Base-by-base conservation (phyloP, 1,139 yeast genomes). In the Suhomyces maxii region DNA sequence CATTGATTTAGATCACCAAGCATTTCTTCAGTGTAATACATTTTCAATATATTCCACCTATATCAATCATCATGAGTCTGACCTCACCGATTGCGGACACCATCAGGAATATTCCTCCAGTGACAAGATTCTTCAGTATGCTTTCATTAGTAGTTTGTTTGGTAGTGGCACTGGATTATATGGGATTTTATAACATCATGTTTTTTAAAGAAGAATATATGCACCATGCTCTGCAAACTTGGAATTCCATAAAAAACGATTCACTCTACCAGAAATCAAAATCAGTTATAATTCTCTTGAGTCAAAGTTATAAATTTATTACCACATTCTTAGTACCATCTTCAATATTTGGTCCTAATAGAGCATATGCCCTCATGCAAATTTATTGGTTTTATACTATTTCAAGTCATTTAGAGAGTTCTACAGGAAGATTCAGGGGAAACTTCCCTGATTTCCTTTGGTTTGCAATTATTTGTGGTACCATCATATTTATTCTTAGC, bases 351-450 rank as follows among this genome's bases (percentile, higher is more conserved):
- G 33, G 62, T 23, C 65, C 66, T 7, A 18, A 39, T 8, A 37
- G 28, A 9, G 67, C 78, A 61, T 70, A 65, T 49, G 82, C 71
- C 0, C 60, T 82, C 40, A 64, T 80, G 64, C 84, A 80, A 49
- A 72, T 79, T 11, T 82, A 82, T 58, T 76, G 80, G 66, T 69
- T 82, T 47, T 82, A 82, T 61, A 73, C 77, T 6, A 81, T 79
- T 62, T 79, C 84, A 45, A 75, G 75, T 50, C 80, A 81, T 32
- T 64, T 82, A 44, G 88, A 82, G 58, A 60, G 62, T 33, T 44
- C 48, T 13, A 71, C 69, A 41, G 79, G 79, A 12, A 81, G 81
- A 55, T 82, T 82, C 60, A 69, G 63, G 39, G 68, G 78, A 25
- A 76, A 74, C 50, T 68, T 77, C 44, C 80, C 84, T 1, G 86